Evolutionary conservation across 495 filamentous ascomycete genomes (phyloP), one percentile per base, ranked within the genome.

Genomic region (Pseudevernia furfuracea): DNA sequence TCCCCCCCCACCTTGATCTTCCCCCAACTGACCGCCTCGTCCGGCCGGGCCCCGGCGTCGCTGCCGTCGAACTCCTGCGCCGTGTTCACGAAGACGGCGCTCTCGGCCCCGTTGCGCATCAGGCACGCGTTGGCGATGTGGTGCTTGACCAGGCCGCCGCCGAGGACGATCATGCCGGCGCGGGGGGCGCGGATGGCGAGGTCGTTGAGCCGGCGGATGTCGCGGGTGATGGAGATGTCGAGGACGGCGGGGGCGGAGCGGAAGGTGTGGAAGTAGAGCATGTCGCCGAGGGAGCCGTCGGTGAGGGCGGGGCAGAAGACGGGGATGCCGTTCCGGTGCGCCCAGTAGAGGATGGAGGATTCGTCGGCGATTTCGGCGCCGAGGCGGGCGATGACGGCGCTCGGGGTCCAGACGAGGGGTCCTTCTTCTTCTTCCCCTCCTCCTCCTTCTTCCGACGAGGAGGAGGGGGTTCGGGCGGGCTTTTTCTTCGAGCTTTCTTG

Each of bases 201-300:
- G 71, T 96, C 93, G 75, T 98, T 97, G 74, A 97, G 89, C 59
- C 80, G 84, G 25, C 94, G 84, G 58, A 97, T 89, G 70, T 98
- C 94, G 60, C 90, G 86, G 10, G 96, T 86, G 62, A 96, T 94
- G 71, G 97, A 92, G 43, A 96, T 84, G 38, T 84, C 79, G 25
- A 98, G 78, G 72, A 89, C 87, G 65, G 79, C 75, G 2, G 92
- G 94, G 19, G 88, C 90, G 0, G 88, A 77, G 70, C 89, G 90
- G 83, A 87, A 98, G 3, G 91, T 94, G 77, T 97, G 92, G 75
- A 97, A 96, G 73, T 96, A 96, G 32, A 97, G 75, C 95, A 98
- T 98, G 72, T 98, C 94, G 1, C 94, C 95, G 23, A 97, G 76
- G 58, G 88, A 92, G 9, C 94, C 95, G 69, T 98, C 94, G 3